phyloP scores from a whole-genome alignment of 164 flowering plant genomes.

The Liquidambar formosana region DNA sequence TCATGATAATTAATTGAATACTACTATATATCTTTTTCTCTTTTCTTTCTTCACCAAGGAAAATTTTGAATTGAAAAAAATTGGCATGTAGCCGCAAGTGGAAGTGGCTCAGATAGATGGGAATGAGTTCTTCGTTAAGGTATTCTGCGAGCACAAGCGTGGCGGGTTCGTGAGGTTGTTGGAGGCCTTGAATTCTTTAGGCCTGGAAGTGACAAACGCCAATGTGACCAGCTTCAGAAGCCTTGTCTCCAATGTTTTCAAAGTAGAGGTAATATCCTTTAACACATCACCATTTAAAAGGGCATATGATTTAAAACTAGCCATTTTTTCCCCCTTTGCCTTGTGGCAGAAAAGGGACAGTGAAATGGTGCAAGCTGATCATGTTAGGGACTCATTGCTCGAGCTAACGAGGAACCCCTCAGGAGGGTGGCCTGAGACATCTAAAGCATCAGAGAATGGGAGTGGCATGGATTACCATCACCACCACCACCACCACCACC shows the following conservation, averaged over 20 bases:
- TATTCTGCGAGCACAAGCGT: conserved; percentile 71
- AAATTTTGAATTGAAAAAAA: no score
- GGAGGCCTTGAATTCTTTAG: conserved; percentile 77
- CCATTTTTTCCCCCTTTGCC: no score
- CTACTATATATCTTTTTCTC: no score
- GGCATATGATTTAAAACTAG: no score
- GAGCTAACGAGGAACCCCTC: conserved; percentile 59
- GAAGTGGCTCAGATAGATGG: conserved; percentile 73
- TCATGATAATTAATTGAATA: no score
- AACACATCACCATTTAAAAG: background rate
- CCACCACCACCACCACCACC: conserved; percentile 29
- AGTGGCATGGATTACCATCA: conserved; percentile 20
- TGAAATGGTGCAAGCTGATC: conserved; percentile 73
- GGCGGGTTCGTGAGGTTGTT: conserved; percentile 81
- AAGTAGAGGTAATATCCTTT: conserved; percentile 57
- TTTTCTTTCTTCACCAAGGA: no score
- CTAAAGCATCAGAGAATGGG: conserved; percentile 22
- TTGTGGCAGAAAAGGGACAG: conserved; percentile 62
- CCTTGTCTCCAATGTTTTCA: conserved; percentile 70
- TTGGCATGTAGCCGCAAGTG: conserved; percentile 63
- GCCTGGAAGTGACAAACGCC: conserved; percentile 77
- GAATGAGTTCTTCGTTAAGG: conserved; percentile 70
- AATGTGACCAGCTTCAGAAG: conserved; percentile 64
- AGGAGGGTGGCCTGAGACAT: conserved; percentile 37
- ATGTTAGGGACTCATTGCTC: conserved; percentile 73